Percentiles rank a stretch among this genome's conserved stretches.
These are phyloP conservation scores for Oryza meyeriana DNA, from an alignment of 176 grass and related monocot species.

Conservation along the genomic window DNA sequence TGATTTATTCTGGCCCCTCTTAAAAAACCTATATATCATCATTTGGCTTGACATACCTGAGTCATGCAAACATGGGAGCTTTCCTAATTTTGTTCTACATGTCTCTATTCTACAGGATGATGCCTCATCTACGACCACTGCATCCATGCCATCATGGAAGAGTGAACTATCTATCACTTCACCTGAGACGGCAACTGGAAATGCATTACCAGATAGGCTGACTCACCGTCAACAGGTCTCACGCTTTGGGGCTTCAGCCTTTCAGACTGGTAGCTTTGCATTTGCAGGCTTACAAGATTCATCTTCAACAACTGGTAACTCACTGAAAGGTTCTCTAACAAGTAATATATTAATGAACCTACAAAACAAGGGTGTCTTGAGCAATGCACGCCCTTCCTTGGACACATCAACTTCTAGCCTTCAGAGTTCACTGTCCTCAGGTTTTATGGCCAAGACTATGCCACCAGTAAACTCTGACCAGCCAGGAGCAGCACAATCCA, in stretches of 20 bases:
- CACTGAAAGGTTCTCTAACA: constrained; percentile 59
- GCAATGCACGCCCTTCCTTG: constrained; percentile 50
- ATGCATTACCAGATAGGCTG: constrained; percentile 55
- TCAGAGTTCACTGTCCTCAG: constrained; percentile 42
- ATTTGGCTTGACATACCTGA: constrained; percentile 1
- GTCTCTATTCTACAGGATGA: constrained; percentile 59
- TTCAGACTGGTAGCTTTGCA: constrained; percentile 43
- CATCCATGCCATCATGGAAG: constrained; percentile 52
- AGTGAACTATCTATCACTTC: constrained; percentile 54
- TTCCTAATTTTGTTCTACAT: constrained; percentile 27
- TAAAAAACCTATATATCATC: constrained; percentile 28
- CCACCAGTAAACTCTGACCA: constrained; percentile 39
- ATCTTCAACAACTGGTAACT: constrained; percentile 39
- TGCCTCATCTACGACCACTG: constrained; percentile 33
- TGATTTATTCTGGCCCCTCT: constrained; percentile 18
- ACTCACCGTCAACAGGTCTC: constrained; percentile 54
- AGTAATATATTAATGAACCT: constrained; percentile 58
- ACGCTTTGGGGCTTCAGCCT: constrained; percentile 59
- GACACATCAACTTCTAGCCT: constrained; percentile 45
- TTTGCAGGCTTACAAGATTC: constrained; percentile 67
- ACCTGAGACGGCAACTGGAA: constrained; percentile 48
- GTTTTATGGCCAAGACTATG: constrained; percentile 39
- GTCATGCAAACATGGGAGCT: not conserved
- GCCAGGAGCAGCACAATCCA: constrained; percentile 42
- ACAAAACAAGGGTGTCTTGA: constrained; percentile 69